Percentiles rank a stretch among this genome's conserved stretches.
Conservation (phyloP, 306 rosid species). For the Sphenostylis stenocarpa region DNA sequence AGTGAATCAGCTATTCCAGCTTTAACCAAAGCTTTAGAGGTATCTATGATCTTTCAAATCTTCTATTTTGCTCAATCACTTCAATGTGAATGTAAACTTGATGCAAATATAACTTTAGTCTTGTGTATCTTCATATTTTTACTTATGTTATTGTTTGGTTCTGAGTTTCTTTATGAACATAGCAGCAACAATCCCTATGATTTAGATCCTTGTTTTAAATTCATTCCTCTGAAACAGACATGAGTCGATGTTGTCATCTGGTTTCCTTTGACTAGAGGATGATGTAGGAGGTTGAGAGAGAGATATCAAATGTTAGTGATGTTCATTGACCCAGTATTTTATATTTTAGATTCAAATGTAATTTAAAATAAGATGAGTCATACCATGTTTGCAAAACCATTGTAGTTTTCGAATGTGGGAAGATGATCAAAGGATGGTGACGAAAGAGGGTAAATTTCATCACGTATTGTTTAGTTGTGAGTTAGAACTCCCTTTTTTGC, state of each 20-base stretch:
- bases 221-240: neutral
- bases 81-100: conserved; percentile 18
- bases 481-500: neutral
- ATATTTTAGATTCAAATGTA: neutral
- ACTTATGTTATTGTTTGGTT: neutral
- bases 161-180: conserved; percentile 1
- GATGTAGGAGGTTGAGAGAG: neutral
- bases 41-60: conserved; percentile 23
- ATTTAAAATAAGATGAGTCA: neutral
- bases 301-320: neutral
- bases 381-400: neutral
- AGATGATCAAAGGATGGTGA: neutral
- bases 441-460: conserved; percentile 10
- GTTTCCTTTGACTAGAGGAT: neutral
- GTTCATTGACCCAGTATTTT: neutral
- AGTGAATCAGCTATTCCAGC: conserved; percentile 64
- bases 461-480: neutral
- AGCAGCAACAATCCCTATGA: neutral
- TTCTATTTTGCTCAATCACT: neutral
- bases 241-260: neutral
- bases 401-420: neutral
- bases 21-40: conserved; percentile 69
- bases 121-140: conserved; percentile 6
- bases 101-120: neutral
- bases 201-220: neutral